Evolutionary conservation across 129 eudicot species (phyloP).

Genomic region (Logfia minima): DNA sequence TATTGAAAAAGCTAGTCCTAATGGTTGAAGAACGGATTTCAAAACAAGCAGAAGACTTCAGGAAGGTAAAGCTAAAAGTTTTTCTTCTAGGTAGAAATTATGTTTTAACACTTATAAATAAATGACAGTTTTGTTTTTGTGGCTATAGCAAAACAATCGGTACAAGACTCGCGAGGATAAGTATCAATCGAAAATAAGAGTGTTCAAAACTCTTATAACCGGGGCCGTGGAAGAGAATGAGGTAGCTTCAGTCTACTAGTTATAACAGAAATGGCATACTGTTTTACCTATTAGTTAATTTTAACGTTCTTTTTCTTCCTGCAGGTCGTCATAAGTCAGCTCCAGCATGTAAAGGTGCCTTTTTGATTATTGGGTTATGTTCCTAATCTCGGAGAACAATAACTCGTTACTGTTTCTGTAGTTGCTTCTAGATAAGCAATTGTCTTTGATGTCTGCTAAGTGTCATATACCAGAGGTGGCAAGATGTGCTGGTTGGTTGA

Average conservation of each 20-base stretch:
- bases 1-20: slow-evolving; percentile 65
- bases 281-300: not conserved
- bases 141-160: slow-evolving; percentile 64
- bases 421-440: not conserved
- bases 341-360: slow-evolving; percentile 72
- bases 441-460: slow-evolving; percentile 8
- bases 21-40: slow-evolving; percentile 75
- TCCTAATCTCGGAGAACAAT: slow-evolving; percentile 4
- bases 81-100: not conserved
- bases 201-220: slow-evolving; percentile 65
- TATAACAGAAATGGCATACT: slow-evolving; percentile 1
- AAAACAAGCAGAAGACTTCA: slow-evolving; percentile 57
- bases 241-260: slow-evolving; percentile 36
- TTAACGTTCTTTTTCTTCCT: slow-evolving; percentile 7
- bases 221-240: slow-evolving; percentile 84
- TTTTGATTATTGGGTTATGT: slow-evolving; percentile 15
- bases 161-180: slow-evolving; percentile 74
- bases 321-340: slow-evolving; percentile 65
- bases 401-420: not conserved
- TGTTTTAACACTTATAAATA: not conserved
- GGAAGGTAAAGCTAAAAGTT: slow-evolving; percentile 47
- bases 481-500: not conserved
- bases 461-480: not conserved
- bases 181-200: slow-evolving; percentile 55
- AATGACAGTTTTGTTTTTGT: slow-evolving; percentile 11